Evolutionary conservation across 371 early-diverging fungal species (phyloP).

Genomic region (Rhizopus microsporus): DNA sequence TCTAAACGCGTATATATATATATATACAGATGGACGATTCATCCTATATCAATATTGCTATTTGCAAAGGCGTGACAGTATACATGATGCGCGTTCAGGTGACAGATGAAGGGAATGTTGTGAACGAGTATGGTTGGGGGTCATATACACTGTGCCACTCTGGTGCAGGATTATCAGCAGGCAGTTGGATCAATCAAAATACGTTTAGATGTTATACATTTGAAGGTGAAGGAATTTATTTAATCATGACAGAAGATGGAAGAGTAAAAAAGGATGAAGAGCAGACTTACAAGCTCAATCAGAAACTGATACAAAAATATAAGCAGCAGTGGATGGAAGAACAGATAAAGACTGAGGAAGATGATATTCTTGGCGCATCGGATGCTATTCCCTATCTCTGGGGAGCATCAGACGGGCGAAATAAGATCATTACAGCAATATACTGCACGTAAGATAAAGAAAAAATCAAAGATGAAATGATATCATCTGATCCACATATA

Average conservation of each 20-base stretch:
- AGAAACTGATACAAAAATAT: conserved; percentile 16
- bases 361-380: conserved; percentile 16
- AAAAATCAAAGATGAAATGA: not conserved
- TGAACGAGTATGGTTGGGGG: conserved; percentile 15
- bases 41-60: conserved; percentile 13
- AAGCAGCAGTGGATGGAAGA: conserved; percentile 30
- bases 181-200: conserved; percentile 14
- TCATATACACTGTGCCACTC: conserved; percentile 4
- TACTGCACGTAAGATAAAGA: conserved; percentile 15
- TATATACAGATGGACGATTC: not conserved
- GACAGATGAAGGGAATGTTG: not conserved
- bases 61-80: conserved; percentile 17
- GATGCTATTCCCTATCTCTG: conserved; percentile 21
- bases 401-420: conserved; percentile 13
- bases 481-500: not conserved
- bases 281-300: conserved; percentile 1
- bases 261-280: conserved; percentile 1
- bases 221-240: conserved; percentile 23
- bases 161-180: conserved; percentile 18
- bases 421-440: conserved; percentile 17
- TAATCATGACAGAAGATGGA: conserved; percentile 3
- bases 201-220: conserved; percentile 16
- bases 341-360: conserved; percentile 24
- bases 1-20: not conserved
- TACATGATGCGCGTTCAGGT: not conserved